Conservation (phyloP, 2,329 filamentous ascomycete genomes). For the Cladophialophora yegresii region DNA sequence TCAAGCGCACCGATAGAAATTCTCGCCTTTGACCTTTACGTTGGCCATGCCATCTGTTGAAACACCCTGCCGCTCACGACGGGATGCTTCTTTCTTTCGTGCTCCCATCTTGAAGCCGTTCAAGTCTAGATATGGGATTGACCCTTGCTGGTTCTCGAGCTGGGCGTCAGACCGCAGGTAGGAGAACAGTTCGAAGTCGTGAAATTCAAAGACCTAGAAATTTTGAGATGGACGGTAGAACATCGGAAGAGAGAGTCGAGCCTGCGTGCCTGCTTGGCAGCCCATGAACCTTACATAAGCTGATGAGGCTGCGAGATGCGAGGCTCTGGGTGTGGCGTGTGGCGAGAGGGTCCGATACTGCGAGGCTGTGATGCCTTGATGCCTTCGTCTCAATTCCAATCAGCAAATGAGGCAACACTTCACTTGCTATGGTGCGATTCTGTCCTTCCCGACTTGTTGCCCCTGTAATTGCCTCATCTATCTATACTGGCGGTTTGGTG, state of each 20-base stretch:
- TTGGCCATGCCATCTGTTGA: conserved; percentile 84
- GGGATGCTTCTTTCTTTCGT: conserved; percentile 84
- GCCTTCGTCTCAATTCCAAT: too few relatives aligned
- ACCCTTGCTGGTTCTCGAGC: background rate
- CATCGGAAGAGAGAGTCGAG: background rate
- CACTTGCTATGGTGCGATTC: conserved; percentile 21
- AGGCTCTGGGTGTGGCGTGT: too few relatives aligned
- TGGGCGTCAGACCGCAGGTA: background rate
- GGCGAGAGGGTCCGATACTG: too few relatives aligned
- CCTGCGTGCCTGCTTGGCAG: background rate
- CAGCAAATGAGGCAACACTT: too few relatives aligned
- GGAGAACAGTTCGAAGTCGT: background rate
- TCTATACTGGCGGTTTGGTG: conserved; percentile 5
- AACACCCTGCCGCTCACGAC: conserved; percentile 83
- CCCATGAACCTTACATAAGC: background rate
- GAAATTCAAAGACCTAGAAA: background rate
- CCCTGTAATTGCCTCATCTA: conserved; percentile 34
- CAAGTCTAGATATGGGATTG: background rate
- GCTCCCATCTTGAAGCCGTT: conserved; percentile 67
- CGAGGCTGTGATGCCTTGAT: background rate
- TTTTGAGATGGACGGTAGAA: background rate
- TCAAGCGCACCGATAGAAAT: conserved; percentile 80
- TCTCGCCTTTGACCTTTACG: conserved; percentile 92
- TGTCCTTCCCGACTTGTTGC: conserved; percentile 25
- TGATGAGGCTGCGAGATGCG: background rate